These are phyloP conservation scores for Clonostachys chloroleuca DNA, from an alignment of 2,329 filamentous ascomycete genomes.

Conservation along the genomic window DNA sequence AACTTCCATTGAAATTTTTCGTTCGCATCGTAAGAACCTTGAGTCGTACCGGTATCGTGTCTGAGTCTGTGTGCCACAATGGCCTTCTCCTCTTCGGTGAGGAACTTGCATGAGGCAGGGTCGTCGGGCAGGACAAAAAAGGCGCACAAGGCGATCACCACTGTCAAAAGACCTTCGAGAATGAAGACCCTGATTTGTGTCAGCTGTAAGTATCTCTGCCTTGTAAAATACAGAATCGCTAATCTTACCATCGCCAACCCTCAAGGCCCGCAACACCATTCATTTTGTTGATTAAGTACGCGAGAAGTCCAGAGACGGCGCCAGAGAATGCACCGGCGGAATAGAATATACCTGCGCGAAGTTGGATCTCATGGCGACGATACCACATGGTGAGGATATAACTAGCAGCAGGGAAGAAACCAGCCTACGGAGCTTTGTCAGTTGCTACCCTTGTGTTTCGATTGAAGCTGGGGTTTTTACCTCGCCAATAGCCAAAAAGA, in stretches of 20 bases:
- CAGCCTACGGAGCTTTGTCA: neutral
- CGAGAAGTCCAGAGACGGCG: slow-evolving; percentile 14
- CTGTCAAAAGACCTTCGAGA: slow-evolving; percentile 1
- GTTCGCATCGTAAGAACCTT: neutral
- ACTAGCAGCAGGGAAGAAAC: slow-evolving; percentile 6
- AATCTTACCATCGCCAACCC: slow-evolving; percentile 12
- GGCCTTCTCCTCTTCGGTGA: neutral
- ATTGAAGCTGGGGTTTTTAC: neutral
- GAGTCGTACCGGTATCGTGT: neutral
- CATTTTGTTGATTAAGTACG: slow-evolving; percentile 12
- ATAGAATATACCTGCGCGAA: slow-evolving; percentile 18
- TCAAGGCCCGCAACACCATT: slow-evolving; percentile 7
- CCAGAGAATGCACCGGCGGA: slow-evolving; percentile 13
- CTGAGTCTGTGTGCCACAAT: neutral
- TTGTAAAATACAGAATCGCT: neutral
- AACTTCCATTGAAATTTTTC: slow-evolving; percentile 3
- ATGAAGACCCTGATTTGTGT: slow-evolving; percentile 2
- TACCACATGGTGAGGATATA: slow-evolving; percentile 3
- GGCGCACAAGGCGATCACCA: neutral
- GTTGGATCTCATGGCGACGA: slow-evolving; percentile 1
- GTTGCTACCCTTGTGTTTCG: neutral
- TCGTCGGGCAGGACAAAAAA: slow-evolving; percentile 1
- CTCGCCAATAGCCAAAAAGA: slow-evolving; percentile 3
- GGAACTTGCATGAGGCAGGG: neutral
- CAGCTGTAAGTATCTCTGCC: neutral